A percentile compares a stretch with the other conserved stretches of the same genome.
phyloP scores from a whole-genome alignment of 2,329 filamentous ascomycete species.

The Xylaria sp. region DNA sequence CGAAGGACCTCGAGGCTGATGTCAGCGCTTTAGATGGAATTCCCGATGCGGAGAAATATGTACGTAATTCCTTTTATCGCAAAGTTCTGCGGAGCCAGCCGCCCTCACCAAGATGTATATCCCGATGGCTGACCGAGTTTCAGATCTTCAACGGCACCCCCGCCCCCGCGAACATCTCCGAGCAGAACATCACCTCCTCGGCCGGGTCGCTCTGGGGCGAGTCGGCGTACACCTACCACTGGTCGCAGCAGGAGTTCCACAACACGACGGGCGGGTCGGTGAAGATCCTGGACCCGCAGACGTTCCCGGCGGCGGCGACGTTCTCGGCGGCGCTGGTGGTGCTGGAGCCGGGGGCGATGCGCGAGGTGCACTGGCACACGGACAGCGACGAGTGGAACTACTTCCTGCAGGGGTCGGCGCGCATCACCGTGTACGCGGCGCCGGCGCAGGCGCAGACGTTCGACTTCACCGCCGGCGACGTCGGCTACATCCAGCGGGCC shows the following conservation, averaged over 20 bases:
- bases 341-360: conserved; percentile 64
- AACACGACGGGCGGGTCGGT: conserved; percentile 58
- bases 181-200: conserved; percentile 51
- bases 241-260: conserved; percentile 54
- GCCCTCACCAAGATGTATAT: neutral
- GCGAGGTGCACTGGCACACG: conserved; percentile 67
- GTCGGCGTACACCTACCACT: conserved; percentile 52
- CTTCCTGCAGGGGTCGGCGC: conserved; percentile 58
- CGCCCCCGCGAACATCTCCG: conserved; percentile 47
- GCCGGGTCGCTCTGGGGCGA: conserved; percentile 45
- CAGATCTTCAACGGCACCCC: conserved; percentile 56
- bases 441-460: conserved; percentile 56
- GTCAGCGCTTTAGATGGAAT: conserved; percentile 51
- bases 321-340: conserved; percentile 62
- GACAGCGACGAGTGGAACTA: conserved; percentile 64
- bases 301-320: conserved; percentile 57
- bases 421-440: conserved; percentile 59
- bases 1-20: conserved; percentile 56
- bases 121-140: conserved; percentile 1
- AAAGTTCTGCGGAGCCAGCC: no score
- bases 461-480: conserved; percentile 62
- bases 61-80: conserved; percentile 19
- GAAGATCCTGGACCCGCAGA: conserved; percentile 60
- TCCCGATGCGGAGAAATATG: conserved; percentile 50
- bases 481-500: conserved; percentile 59